Evolutionary conservation across 2,329 filamentous ascomycete species (phyloP), one percentile per base, ranked within the genome.

Genomic region (Rutstroemia sp.): DNA sequence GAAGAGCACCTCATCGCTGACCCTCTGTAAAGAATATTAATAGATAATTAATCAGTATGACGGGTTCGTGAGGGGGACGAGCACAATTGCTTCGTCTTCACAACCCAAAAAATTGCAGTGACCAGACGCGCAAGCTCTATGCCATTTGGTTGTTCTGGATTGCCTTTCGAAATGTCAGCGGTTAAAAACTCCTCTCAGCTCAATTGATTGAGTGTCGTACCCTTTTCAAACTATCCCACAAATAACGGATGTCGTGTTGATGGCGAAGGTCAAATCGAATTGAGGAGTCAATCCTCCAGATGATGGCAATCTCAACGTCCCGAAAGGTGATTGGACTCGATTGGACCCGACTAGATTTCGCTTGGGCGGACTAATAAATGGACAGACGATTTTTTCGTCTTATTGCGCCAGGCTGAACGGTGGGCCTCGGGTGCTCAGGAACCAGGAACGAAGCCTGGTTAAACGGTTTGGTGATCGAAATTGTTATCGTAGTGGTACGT

Each of bases 1-100:
- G 65, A 67, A 58, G 63, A 61, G 58, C 67, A 27, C 61, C 61
- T 67, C 69, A 71, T 71, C 55, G 64, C 61, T 66, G 58, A 52
- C 59, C 58, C 56, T 38, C 49, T 52, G 46, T 56, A 52, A 59
- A 52, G 49, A 52, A 49, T 56, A 56, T 58, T 56, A 55, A 51
- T 57, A 37, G 19, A 54, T 47, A 54, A 47, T 56, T 49, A 45
- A 47, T 58, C 42, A 49, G 57, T 52, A 39, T 56, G 54, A 54
- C 52, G 45, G 42, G 49, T 52, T 44, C 19, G 57, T 44, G 49
- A 56, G 58, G 46, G 39, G 55, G n/a, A 55, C 56, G 53, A 59
- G 56, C 50, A 59, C 50, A 48, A 54, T 59, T 50, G 58, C 57
- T 59, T 55, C 52, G 59, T 49, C 53, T 59, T 46, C 50, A 55